These are phyloP conservation scores for Petrea volubilis DNA, from an alignment of 257 asterid species.

Conservation along the genomic window DNA sequence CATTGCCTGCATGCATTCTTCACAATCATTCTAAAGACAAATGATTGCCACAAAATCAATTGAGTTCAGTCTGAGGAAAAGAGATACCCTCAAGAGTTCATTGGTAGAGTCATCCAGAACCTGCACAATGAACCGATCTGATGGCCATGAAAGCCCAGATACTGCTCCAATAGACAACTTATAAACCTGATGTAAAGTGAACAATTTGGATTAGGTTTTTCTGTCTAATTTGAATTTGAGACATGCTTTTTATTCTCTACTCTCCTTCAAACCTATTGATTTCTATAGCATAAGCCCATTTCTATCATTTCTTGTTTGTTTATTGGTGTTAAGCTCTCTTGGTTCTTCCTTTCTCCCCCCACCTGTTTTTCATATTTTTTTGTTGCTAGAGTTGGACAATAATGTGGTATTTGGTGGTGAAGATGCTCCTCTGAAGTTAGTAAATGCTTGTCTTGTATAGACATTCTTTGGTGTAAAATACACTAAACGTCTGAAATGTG, in stretches of 20 bases:
- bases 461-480: neutral
- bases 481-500: too few species aligned
- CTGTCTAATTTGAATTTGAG: neutral
- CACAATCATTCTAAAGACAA: neutral
- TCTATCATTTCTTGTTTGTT: neutral
- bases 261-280: neutral
- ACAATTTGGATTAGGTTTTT: slow-evolving; percentile 27
- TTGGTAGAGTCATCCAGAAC: slow-evolving; percentile 91
- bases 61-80: slow-evolving; percentile 13
- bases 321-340: neutral
- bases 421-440: neutral
- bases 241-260: neutral
- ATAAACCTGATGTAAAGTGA: slow-evolving; percentile 61
- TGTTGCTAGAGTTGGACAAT: neutral
- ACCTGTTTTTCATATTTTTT: too few species aligned
- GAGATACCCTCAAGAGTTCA: slow-evolving; percentile 65
- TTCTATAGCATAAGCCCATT: neutral
- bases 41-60: slow-evolving; percentile 7
- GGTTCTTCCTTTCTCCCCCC: too few species aligned
- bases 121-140: slow-evolving; percentile 70
- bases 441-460: neutral
- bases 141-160: slow-evolving; percentile 80
- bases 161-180: slow-evolving; percentile 89
- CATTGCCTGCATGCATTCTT: slow-evolving; percentile 45
- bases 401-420: neutral